Evolutionary conservation across 2,329 filamentous ascomycete species (phyloP).

Genomic region (Fusarium equiseti): DNA sequence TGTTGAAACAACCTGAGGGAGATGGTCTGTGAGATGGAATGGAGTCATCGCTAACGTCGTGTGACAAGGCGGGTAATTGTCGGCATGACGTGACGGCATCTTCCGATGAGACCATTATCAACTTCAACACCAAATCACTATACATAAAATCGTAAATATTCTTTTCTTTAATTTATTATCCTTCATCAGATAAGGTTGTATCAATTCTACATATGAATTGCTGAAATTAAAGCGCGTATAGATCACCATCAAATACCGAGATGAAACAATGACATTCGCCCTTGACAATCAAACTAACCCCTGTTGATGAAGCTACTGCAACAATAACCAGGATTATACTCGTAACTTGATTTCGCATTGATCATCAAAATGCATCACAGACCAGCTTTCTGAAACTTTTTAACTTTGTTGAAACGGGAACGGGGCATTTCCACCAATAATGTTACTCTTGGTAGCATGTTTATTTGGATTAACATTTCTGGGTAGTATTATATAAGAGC

Average conservation of each 20-base stretch:
- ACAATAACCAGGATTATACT: background rate
- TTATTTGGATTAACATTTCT: background rate
- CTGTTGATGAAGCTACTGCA: background rate
- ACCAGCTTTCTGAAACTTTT: conserved; percentile 18
- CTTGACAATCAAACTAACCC: conserved; percentile 22
- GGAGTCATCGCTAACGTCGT: conserved; percentile 16
- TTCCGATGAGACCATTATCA: no score
- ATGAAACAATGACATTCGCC: conserved; percentile 16
- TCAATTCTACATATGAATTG: no score
- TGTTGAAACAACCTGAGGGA: conserved; percentile 4
- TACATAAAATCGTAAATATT: no score
- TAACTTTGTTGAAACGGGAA: conserved; percentile 15
- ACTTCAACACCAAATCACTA: no score
- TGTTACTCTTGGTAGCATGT: background rate
- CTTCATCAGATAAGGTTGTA: no score
- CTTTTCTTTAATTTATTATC: no score
- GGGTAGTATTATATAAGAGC: conserved; percentile 6
- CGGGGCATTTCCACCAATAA: conserved; percentile 29
- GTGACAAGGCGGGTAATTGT: conserved; percentile 40
- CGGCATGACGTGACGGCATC: conserved; percentile 25
- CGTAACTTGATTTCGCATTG: background rate
- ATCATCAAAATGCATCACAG: background rate
- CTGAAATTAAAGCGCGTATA: background rate
- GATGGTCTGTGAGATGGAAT: conserved; percentile 2
- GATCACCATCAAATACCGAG: background rate